phyloP scores from a whole-genome alignment of 306 rosid genomes.

The Hippophae tibetana region DNA sequence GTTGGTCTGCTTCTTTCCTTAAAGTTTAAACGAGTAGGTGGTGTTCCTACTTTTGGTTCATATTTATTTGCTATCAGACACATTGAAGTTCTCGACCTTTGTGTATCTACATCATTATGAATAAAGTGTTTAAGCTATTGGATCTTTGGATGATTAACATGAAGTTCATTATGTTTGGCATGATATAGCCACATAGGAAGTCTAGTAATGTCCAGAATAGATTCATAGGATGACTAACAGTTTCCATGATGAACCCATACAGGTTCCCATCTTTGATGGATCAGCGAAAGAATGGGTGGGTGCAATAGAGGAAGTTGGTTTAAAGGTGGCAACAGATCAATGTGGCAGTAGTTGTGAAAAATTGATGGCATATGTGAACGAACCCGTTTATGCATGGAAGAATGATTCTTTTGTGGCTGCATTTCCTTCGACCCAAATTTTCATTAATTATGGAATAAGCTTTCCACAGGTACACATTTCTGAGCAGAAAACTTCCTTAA shows the following conservation, averaged over 20 bases:
- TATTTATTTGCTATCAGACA: too few relatives aligned
- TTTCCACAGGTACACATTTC: constrained; percentile 55
- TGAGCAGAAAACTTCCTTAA: constrained; percentile 2
- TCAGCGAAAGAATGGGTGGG: constrained; percentile 78
- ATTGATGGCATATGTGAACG: constrained; percentile 55
- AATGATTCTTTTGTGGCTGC: constrained; percentile 68
- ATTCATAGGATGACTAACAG: not conserved
- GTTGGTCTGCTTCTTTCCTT: too few relatives aligned
- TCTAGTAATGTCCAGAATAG: constrained; percentile 12
- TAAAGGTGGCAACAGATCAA: constrained; percentile 44
- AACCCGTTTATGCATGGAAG: constrained; percentile 58
- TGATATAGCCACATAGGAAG: constrained; percentile 4
- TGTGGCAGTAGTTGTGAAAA: constrained; percentile 46
- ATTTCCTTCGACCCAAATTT: constrained; percentile 51
- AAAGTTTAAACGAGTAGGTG: too few relatives aligned
- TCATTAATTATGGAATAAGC: constrained; percentile 63
- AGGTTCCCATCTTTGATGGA: constrained; percentile 93
- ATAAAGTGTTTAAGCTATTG: not conserved
- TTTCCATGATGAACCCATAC: constrained; percentile 8
- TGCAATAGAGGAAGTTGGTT: constrained; percentile 60
- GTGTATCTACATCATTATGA: too few relatives aligned
- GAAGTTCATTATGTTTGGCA: not conserved
- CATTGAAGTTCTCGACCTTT: too few relatives aligned
- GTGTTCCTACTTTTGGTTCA: too few relatives aligned
- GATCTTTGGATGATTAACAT: not conserved